Evolutionary conservation across 1,139 yeast genomes (phyloP).

Genomic region (Suhomyces wounanorum): DNA sequence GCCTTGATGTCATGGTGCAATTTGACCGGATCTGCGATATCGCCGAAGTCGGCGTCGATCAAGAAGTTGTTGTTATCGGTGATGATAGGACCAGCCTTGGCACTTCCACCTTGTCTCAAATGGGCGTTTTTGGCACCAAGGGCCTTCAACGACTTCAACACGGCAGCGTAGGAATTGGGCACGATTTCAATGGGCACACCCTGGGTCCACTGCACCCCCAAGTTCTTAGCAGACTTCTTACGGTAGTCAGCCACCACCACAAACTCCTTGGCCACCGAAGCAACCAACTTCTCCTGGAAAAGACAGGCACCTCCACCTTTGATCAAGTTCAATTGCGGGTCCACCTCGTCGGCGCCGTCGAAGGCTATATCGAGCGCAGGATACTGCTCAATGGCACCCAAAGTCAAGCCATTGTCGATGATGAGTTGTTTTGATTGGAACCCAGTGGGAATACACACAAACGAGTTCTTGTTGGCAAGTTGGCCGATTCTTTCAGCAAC

Average conservation of each 20-base stretch:
- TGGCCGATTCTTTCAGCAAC: constrained; percentile 94
- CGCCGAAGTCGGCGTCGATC: constrained; percentile 92
- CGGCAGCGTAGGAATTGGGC: constrained; percentile 83
- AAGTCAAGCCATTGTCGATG: constrained; percentile 71
- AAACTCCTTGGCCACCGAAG: constrained; percentile 73
- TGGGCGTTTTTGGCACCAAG: constrained; percentile 69
- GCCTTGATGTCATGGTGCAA: constrained; percentile 69
- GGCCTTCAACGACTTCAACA: constrained; percentile 57
- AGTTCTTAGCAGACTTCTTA: constrained; percentile 61
- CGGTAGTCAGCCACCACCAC: constrained; percentile 92
- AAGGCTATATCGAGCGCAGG: constrained; percentile 86
- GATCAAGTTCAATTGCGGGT: constrained; percentile 73
- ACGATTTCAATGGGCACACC: constrained; percentile 97
- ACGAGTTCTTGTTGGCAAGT: constrained; percentile 53
- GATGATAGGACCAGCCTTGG: constrained; percentile 98
- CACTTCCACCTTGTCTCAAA: constrained; percentile 83
- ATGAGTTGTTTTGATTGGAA: constrained; percentile 91
- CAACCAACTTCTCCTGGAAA: constrained; percentile 94
- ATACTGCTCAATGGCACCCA: constrained; percentile 83
- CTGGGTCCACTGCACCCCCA: constrained; percentile 83
- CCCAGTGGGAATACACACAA: constrained; percentile 91
- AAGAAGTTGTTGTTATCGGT: constrained; percentile 95
- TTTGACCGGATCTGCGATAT: constrained; percentile 57
- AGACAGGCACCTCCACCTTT: constrained; percentile 99
- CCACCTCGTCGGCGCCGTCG: constrained; percentile 99